Conservation (phyloP, 1,284 basidiomycete genomes). For the Inonotus hispidus region DNA sequence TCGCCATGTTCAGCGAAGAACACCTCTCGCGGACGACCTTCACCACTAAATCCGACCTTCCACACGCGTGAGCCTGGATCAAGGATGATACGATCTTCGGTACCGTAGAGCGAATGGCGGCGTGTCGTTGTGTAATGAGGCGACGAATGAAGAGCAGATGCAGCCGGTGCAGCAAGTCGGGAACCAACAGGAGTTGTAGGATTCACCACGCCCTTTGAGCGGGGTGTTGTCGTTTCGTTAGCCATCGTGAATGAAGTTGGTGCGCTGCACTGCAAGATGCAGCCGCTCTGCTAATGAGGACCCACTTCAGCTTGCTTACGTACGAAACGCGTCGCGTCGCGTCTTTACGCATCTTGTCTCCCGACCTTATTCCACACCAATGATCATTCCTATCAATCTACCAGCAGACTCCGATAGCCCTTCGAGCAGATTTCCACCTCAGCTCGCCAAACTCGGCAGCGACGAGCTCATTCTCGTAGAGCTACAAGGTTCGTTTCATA, state of each 20-base stretch:
- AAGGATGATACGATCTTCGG: constrained; percentile 80
- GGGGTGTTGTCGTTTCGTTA: constrained; percentile 18
- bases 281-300: too few relatives aligned
- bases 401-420: constrained; percentile 27
- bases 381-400: constrained; percentile 51
- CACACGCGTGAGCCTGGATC: constrained; percentile 81
- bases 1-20: constrained; percentile 44
- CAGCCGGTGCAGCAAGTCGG: constrained; percentile 8
- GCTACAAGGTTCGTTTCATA: constrained; percentile 66
- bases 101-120: constrained; percentile 77
- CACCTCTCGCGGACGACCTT: constrained; percentile 76
- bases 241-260: not conserved
- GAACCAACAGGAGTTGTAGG: constrained; percentile 19
- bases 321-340: constrained; percentile 10
- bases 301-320: not conserved
- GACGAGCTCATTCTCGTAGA: constrained; percentile 70
- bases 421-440: constrained; percentile 44
- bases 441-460: constrained; percentile 59
- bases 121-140: constrained; percentile 75
- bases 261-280: too few relatives aligned
- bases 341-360: not conserved
- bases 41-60: constrained; percentile 88
- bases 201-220: constrained; percentile 12
- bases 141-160: constrained; percentile 49
- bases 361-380: constrained; percentile 21